Evolutionary conservation across 257 asterid genomes (phyloP), one percentile per base, ranked within the genome.

Genomic region (Avicennia marina): DNA sequence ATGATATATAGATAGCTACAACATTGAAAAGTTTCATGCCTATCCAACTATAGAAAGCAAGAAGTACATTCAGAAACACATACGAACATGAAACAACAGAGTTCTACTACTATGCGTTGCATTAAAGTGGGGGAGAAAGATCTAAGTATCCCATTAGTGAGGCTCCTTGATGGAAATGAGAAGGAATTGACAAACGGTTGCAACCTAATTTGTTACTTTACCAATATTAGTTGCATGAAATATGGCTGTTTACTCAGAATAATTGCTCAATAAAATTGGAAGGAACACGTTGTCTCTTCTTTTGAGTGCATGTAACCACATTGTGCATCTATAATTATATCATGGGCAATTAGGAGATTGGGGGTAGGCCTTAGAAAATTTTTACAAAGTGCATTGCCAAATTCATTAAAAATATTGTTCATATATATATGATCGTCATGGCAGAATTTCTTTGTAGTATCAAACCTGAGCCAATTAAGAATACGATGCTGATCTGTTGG

Each of bases 381-480:
- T 43, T 7, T 11, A 15, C 11, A 12, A 49, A 57, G 41, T 42
- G 15, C 11, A 42, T 42, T 34, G n/a, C 18, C 10, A 36, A 21
- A 44, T 11, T 52, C 52, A 52, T 49, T 39, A 31, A 38, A 26
- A 27, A 55, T 27, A 2, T 22, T 7, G 15, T 19, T 19, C 39
- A 1, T 20, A 31, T 17, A 2, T n/a, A n/a, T n/a, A 20, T 45
- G 44, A 54, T 25, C 22, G 25, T 24, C 36, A 64, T 9, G 52
- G 60, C 50, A 60, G 40, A 50, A 13, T 36, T n/a, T 18, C 19
- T 48, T 41, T n/a, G 20, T 8, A 25, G 45, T 44, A 52, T 42
- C 59, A 54, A 59, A 87, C 95, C 94, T 84, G 63, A 87, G 88
- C 94, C 94, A 87, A 67, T 53, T 66, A 11, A 75, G 70, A 73